phyloP scores from a whole-genome alignment of 2,329 filamentous ascomycete species.

The Fusarium sp. region DNA sequence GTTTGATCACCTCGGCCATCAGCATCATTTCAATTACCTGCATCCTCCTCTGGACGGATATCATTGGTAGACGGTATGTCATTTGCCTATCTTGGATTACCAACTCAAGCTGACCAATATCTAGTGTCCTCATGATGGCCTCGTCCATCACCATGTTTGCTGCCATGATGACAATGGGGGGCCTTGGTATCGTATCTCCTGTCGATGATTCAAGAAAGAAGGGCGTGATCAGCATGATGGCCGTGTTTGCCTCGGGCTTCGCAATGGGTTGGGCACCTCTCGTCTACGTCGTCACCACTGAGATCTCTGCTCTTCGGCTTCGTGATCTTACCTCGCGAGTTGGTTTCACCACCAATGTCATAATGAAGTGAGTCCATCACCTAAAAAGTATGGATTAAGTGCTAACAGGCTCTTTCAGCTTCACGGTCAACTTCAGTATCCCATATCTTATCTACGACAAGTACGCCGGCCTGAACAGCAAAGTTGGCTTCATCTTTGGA shows the following conservation, averaged over 20 bases:
- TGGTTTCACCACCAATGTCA: constrained; percentile 30
- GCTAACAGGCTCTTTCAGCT: background rate
- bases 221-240: constrained; percentile 42
- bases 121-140: constrained; percentile 12
- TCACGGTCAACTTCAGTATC: constrained; percentile 37
- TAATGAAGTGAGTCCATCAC: constrained; percentile 14
- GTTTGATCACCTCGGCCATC: constrained; percentile 37
- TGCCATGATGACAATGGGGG: constrained; percentile 44
- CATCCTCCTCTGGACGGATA: constrained; percentile 10
- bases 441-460: constrained; percentile 36
- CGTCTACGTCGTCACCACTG: constrained; percentile 34
- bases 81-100: accelerated
- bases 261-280: constrained; percentile 25
- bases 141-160: constrained; percentile 35
- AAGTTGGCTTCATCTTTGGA: constrained; percentile 41
- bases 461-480: constrained; percentile 36
- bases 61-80: constrained; percentile 29
- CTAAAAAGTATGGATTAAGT: accelerated
- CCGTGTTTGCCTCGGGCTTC: constrained; percentile 37
- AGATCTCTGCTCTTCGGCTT: constrained; percentile 34
- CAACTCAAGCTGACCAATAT: background rate
- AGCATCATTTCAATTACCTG: constrained; percentile 14
- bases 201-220: constrained; percentile 35
- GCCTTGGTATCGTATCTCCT: constrained; percentile 27
- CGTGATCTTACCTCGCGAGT: constrained; percentile 24